Evolutionary conservation across 2,329 filamentous ascomycete genomes (phyloP), one percentile per base, ranked within the genome.

Genomic region (Pyrenophora teres): DNA sequence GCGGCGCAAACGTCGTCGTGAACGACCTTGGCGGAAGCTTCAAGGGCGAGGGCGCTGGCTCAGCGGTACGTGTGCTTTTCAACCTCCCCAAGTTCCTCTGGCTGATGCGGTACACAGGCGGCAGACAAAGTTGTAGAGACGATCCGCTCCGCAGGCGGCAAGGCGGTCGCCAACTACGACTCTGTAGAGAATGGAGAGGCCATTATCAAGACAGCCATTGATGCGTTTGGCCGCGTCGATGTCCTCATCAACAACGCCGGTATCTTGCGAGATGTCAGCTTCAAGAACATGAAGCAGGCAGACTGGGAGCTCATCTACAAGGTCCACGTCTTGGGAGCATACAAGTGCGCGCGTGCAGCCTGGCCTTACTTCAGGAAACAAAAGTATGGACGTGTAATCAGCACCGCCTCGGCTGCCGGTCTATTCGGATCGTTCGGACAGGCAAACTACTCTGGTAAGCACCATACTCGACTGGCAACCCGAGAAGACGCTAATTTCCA

Each of bases 281-380:
- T 99, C 81, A 96, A 96, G 84, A 97, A 97, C 79, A 95, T 97
- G 85, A 94, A 88, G 76, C 94, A 99, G 75, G 78, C 88, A 72
- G 94, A 99, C 76, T 99, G 94, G 94, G 93, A 99, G 73, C 79
- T 97, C 64, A 89, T 97, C 73, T 90, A 93, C 77, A 88, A 86
- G 74, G 93, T 97, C 51, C 93, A 99, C 77, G 87, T 97, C 67
- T 89, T 86, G 72, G 94, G 94, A 65, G 88, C 92, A 69, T 99
- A 96, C 83, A 97, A 96, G 85, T 96, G 90, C 75, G 84, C 94
- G 56, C 87, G 87, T 75, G 94, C 94, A 58, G 94, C 94, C 45
- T 99, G 94, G 93, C 92, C 93, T 54, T 83, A 97, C 77, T 97
- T 99, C 84, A 85, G 93, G 71, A 97, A 97, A 81, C 94, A 99